phyloP scores from a whole-genome alignment of 768 basidiomycete species.

The Pleurotus ostreatus region DNA sequence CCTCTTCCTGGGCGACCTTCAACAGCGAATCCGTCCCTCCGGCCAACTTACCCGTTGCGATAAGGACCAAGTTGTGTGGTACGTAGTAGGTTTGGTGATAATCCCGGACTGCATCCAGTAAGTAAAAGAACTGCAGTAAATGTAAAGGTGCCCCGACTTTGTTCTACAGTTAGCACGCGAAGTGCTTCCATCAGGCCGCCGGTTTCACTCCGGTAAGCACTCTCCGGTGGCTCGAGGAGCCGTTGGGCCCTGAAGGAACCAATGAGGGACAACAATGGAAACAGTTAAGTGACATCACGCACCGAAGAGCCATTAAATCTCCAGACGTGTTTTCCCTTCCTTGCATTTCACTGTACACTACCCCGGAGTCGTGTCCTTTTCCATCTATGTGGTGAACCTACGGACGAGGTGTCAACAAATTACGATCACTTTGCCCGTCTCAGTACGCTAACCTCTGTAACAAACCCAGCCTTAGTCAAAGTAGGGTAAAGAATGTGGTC shows the following conservation, averaged over 20 bases:
- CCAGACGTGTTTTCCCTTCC: conserved; percentile 90
- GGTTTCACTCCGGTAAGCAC: conserved; percentile 94
- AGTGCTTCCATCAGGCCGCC: conserved; percentile 94
- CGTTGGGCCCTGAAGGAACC: conserved; percentile 59
- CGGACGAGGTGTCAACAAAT: no score
- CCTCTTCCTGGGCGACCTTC: conserved; percentile 72
- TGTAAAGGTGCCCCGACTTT: conserved; percentile 52
- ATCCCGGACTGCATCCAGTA: conserved; percentile 61
- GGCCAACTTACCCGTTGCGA: conserved; percentile 84
- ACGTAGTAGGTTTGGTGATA: conserved; percentile 91
- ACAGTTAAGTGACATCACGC: neutral
- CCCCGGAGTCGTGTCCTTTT: conserved; percentile 89
- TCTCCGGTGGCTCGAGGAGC: conserved; percentile 72
- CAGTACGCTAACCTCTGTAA: conserved; percentile 48
- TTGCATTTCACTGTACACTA: conserved; percentile 97
- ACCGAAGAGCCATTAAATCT: conserved; percentile 88
- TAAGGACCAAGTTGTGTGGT: conserved; percentile 88
- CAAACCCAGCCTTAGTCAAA: conserved; percentile 73
- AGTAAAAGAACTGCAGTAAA: conserved; percentile 8
- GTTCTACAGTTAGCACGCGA: conserved; percentile 77
- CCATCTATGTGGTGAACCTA: conserved; percentile 94
- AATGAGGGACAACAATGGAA: neutral
- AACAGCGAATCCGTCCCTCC: conserved; percentile 74
- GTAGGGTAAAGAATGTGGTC: conserved; percentile 98
- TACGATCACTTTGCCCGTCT: no score